A percentile compares a stretch with the other conserved stretches of the same genome.
These are phyloP conservation scores for Trichoderma lentiforme DNA, from an alignment of 2,329 filamentous ascomycete species.

Conservation along the genomic window DNA sequence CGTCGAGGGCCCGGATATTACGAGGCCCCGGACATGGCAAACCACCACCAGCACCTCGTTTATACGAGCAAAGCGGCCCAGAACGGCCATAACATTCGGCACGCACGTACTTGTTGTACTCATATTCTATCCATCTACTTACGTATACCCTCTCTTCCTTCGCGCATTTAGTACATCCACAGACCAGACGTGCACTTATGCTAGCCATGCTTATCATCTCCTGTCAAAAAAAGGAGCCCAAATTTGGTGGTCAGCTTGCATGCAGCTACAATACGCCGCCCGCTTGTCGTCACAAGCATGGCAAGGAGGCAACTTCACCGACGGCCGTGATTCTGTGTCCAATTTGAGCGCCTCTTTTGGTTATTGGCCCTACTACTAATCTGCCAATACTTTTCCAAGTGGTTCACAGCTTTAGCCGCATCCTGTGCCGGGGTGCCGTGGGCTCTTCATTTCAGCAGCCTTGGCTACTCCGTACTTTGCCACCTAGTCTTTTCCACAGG, in stretches of 20 bases:
- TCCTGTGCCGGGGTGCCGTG: slow-evolving; percentile 1
- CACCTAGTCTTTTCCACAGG: neutral
- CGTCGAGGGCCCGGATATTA: slow-evolving; percentile 5
- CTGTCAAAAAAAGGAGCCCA: neutral
- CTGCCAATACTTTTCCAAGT: neutral
- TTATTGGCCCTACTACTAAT: neutral
- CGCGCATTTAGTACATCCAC: neutral
- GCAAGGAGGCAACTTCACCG: neutral
- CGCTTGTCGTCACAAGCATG: neutral
- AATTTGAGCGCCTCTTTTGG: neutral
- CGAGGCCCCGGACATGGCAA: neutral
- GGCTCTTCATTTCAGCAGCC: slow-evolving; percentile 13
- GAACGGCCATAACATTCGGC: neutral
- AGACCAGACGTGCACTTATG: neutral
- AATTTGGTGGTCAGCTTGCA: slow-evolving; percentile 12
- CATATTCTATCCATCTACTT: neutral
- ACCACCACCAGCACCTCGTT: neutral
- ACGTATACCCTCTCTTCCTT: neutral
- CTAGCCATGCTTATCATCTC: neutral
- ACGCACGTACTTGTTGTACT: neutral
- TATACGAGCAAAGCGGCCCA: neutral
- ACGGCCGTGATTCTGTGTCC: neutral
- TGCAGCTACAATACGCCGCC: neutral
- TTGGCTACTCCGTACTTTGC: slow-evolving; percentile 1
- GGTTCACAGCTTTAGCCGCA: neutral